Conservation (phyloP, 768 basidiomycete genomes). For the Naganishia friedmannii region DNA sequence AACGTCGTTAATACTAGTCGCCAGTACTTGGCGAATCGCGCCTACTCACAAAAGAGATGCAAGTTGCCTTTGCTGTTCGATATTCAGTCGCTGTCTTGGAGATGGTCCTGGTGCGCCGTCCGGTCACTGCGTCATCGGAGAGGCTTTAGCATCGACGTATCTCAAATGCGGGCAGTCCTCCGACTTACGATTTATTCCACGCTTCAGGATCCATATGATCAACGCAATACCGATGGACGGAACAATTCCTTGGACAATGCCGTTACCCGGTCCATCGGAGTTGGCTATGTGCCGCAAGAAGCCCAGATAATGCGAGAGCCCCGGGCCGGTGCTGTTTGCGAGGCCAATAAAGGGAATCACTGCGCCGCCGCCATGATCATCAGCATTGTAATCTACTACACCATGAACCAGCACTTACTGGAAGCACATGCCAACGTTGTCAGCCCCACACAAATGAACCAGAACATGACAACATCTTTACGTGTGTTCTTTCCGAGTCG, state of each 20-base stretch:
- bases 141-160: background rate
- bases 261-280: slow-evolving; percentile 59
- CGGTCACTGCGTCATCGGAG: background rate
- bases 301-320: slow-evolving; percentile 67
- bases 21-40: slow-evolving; percentile 31
- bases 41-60: slow-evolving; percentile 10
- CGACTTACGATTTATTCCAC: slow-evolving; percentile 5
- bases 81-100: slow-evolving; percentile 9
- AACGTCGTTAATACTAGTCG: background rate
- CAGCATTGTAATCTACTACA: slow-evolving; percentile 25
- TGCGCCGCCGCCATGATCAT: slow-evolving; percentile 46
- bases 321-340: slow-evolving; percentile 66
- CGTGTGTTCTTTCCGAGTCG: slow-evolving; percentile 64
- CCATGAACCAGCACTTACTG: slow-evolving; percentile 56
- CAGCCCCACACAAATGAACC: slow-evolving; percentile 60
- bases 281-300: slow-evolving; percentile 62
- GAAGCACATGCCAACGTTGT: slow-evolving; percentile 60
- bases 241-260: slow-evolving; percentile 66
- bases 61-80: slow-evolving; percentile 4
- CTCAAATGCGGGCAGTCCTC: background rate
- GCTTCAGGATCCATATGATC: slow-evolving; percentile 58
- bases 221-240: slow-evolving; percentile 62
- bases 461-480: slow-evolving; percentile 56
- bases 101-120: slow-evolving; percentile 17
- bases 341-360: slow-evolving; percentile 71